Conservation (phyloP, 1,284 basidiomycete species). For the Microstroma glucosiphilum region DNA sequence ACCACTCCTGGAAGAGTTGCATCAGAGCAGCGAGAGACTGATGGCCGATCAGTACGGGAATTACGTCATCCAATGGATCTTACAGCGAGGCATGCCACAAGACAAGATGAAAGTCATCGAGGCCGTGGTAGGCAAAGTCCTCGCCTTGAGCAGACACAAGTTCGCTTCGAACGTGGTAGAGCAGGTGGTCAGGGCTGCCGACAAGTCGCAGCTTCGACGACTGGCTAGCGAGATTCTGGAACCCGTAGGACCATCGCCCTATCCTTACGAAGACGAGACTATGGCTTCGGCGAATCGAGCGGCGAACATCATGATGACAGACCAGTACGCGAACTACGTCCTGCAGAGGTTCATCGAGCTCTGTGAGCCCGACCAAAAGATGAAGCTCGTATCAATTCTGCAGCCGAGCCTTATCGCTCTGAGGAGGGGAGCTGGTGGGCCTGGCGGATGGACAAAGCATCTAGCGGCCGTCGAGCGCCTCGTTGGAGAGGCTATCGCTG, state of each 20-base stretch:
- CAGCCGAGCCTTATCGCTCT: conserved; percentile 22
- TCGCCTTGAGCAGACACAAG: conserved; percentile 67
- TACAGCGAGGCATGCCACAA: conserved; percentile 68
- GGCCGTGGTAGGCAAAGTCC: conserved; percentile 70
- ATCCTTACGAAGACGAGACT: background rate
- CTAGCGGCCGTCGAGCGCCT: conserved; percentile 13
- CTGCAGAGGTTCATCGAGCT: conserved; percentile 47
- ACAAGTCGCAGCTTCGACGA: conserved; percentile 60
- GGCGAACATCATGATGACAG: conserved; percentile 68
- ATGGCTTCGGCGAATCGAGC: conserved; percentile 7
- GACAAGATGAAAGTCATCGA: conserved; percentile 68
- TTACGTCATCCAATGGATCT: conserved; percentile 89
- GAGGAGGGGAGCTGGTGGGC: conserved; percentile 11
- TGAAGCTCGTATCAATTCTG: conserved; percentile 22
- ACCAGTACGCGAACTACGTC: conserved; percentile 67
- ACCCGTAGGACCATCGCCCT: conserved; percentile 28
- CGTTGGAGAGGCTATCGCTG: background rate
- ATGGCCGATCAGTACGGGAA: conserved; percentile 59
- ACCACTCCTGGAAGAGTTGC: conserved; percentile 76
- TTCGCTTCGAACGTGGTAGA: conserved; percentile 97
- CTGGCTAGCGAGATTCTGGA: conserved; percentile 76
- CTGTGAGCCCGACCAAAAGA: conserved; percentile 24
- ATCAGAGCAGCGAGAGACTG: conserved; percentile 57
- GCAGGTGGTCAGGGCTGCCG: conserved; percentile 71
- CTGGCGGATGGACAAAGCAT: conserved; percentile 13